Evolutionary conservation across 2,329 filamentous ascomycete genomes (phyloP), one percentile per base, ranked within the genome.

Genomic region (Fusarium sp.): DNA sequence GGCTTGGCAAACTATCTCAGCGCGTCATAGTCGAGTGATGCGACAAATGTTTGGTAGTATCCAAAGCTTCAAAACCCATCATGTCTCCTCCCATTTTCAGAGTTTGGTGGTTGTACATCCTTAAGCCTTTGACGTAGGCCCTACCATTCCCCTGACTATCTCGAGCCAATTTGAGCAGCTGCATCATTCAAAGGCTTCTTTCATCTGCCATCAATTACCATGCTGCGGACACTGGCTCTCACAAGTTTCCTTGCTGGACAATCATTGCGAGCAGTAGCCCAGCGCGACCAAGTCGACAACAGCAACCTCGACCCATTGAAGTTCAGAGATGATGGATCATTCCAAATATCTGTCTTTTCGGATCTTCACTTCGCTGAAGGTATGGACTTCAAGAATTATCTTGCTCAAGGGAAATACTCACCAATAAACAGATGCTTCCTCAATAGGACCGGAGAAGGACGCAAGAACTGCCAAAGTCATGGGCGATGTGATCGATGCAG

Each of bases 391-490:
- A 6, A 20, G 5, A 18, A 4, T 14, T 7, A 4, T 11, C 1
- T 20, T 9, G 0, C 7, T 3, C 10, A 4, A 33, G 1, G 3
- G 4, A 38, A 6, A 23, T 10, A 9, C 35, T 72, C 38, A 74
- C 17, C 5, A 46, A 18, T 2, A 18, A 4, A 3, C 0, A 75
- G 73, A 71, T 30, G 46, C 67, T 9, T 74, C 66, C 2, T 59
- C 66, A 14, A 55, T 45, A 54, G 82, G 82, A 0, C 80, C 81
- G 3, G 71, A 77, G 26, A 81, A 83, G 60, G 82, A 84, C 66
- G 60, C 77, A 48, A 75, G 76, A 18, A 78, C 81, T 2, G 73
- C 79, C 45, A 71, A 73, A n/a, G 81, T 84, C 6, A 77, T 83
- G 18, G 71, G 78, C 11, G 67, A 69, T 7, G 69, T 84, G 17